Evolutionary conservation across 495 filamentous ascomycete species (phyloP).

Genomic region (Astrocystis sublimbata): DNA sequence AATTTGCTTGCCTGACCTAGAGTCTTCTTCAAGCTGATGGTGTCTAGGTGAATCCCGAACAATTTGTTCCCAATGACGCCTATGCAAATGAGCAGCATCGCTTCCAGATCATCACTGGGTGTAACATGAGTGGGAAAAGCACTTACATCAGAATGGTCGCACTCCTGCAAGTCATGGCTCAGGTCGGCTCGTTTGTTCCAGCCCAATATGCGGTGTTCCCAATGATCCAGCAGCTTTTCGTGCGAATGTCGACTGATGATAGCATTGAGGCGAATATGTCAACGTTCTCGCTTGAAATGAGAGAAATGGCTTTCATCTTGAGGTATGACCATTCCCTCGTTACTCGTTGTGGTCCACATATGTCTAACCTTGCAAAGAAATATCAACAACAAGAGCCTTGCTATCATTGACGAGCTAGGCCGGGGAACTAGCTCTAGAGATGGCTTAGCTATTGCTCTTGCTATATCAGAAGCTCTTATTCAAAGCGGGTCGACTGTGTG

Average conservation of each 20-base stretch:
- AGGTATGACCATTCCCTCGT: slow-evolving; percentile 49
- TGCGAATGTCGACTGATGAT: slow-evolving; percentile 82
- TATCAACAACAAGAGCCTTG: slow-evolving; percentile 70
- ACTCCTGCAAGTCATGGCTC: slow-evolving; percentile 85
- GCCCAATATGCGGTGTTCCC: slow-evolving; percentile 81
- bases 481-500: slow-evolving; percentile 75
- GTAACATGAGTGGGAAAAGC: slow-evolving; percentile 98
- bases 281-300: slow-evolving; percentile 93
- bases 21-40: slow-evolving; percentile 6
- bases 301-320: slow-evolving; percentile 90
- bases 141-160: slow-evolving; percentile 90
- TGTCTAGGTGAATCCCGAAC: slow-evolving; percentile 34
- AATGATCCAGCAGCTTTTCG: slow-evolving; percentile 80
- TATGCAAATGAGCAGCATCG: slow-evolving; percentile 75
- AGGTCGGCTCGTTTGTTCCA: slow-evolving; percentile 89
- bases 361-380: slow-evolving; percentile 47
- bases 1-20: slow-evolving; percentile 23
- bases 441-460: slow-evolving; percentile 84
- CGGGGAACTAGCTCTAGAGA: slow-evolving; percentile 88
- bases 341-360: slow-evolving; percentile 22
- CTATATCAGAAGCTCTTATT: slow-evolving; percentile 83
- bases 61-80: slow-evolving; percentile 86
- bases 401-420: slow-evolving; percentile 91
- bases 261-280: slow-evolving; percentile 89
- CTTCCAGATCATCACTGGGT: slow-evolving; percentile 93